Base-by-base conservation (phyloP, 169 alveolate genomes). In the Cryptosporidium parvum region DNA sequence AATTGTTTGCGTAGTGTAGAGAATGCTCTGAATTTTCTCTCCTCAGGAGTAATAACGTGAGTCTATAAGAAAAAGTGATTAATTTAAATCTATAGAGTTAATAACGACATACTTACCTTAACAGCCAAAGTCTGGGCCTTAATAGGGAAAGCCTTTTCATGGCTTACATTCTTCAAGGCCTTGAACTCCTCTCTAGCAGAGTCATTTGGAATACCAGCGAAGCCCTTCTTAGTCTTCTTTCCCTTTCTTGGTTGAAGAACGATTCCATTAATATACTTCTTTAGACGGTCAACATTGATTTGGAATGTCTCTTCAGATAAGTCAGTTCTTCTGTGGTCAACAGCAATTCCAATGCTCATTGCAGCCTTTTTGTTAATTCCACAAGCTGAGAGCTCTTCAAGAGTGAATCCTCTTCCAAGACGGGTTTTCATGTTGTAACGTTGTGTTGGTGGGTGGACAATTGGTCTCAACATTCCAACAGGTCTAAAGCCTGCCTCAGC, bases 341-440 rank as follows among this genome's bases (percentile, higher is more conserved):
- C 99, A 45, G 98, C 93, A 85, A 99, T 97, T 71, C 99, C 99
- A 75, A 99, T 95, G 61, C 99, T 96, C 93, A 95, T 92, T 69
- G 99, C 99, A 69, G 97, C 98, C 91, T 94, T 91, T 72, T 96
- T 95, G 80, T 96, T 93, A 86, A 99, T 80, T 84, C 98, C 98
- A 48, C 99, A 99, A 3, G 92, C 93, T 68, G 91, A 58, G 87
- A 99, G 94, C 95, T 99, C 99, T 89, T 97, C 97, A 23, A 97
- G 94, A 29, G 99, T 96, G 96, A 99, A 99, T 62, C 99, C 99
- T 85, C 99, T 93, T 85, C 99, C 99, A 69, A 94, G 93, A 85
- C 99, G 98, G 35, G 97, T 91, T 95, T 97, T 98, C 93, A 94
- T 92, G 96, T 98, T 98, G 96, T 99, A 98, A 91, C 99, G 97